phyloP scores from a whole-genome alignment of 176 grass and related monocot species.

The Cenchrus purpureus region DNA sequence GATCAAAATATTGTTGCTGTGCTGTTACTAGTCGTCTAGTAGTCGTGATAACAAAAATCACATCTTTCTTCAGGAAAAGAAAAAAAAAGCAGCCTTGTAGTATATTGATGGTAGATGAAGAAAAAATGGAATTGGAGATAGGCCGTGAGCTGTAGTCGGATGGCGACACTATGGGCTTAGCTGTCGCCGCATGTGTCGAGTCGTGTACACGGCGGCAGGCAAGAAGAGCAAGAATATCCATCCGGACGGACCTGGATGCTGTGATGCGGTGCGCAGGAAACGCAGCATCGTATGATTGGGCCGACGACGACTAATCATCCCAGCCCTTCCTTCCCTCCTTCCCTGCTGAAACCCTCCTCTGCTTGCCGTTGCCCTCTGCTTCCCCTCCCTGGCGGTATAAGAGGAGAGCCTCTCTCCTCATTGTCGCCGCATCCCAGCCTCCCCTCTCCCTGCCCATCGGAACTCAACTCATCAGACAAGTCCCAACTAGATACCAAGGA shows the following conservation, averaged over 20 bases:
- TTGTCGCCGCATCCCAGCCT: not conserved
- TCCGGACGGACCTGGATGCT: too few species aligned
- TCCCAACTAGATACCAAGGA: not conserved
- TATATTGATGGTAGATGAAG: not conserved
- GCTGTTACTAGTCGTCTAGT: too few species aligned
- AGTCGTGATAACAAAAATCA: too few species aligned
- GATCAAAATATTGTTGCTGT: not conserved
- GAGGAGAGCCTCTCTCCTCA: not conserved
- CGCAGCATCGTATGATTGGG: not conserved
- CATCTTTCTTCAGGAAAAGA: too few species aligned
- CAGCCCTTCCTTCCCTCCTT: too few species aligned
- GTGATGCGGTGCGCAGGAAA: conserved; percentile 20
- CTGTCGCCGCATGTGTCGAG: not conserved
- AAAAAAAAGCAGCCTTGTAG: not conserved
- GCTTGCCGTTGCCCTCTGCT: too few species aligned
- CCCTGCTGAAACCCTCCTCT: not conserved
- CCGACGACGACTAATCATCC: not conserved
- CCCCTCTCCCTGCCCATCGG: not conserved
- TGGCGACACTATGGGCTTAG: not conserved
- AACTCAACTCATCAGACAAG: not conserved
- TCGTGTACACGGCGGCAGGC: too few species aligned
- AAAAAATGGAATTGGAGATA: not conserved
- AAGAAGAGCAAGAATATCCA: too few species aligned
- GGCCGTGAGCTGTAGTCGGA: not conserved
- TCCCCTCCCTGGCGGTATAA: not conserved